phyloP scores from a whole-genome alignment of 371 early-diverging fungal genomes.

The Mucor plumbeus region DNA sequence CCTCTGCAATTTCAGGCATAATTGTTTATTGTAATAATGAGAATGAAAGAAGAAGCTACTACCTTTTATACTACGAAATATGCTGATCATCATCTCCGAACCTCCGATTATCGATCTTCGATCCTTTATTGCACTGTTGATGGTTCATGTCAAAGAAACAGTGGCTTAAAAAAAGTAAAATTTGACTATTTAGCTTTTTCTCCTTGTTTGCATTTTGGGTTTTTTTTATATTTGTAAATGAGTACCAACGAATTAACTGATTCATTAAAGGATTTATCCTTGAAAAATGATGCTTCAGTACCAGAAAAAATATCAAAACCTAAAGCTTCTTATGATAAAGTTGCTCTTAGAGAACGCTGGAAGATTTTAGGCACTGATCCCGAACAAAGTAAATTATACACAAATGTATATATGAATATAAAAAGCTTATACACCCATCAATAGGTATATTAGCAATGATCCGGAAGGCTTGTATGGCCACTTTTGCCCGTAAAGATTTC shows the following conservation, averaged over 20 bases:
- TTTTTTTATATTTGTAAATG: background rate
- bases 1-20: constrained; percentile 48
- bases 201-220: background rate
- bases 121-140: too few relatives aligned
- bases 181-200: background rate
- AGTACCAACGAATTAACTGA: constrained; percentile 10
- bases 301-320: constrained; percentile 5
- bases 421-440: background rate
- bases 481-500: constrained; percentile 68
- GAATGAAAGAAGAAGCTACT: background rate
- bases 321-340: constrained; percentile 34
- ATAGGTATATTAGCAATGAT: constrained; percentile 72
- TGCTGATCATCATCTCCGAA: constrained; percentile 2
- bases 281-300: background rate
- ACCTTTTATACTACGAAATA: background rate
- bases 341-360: constrained; percentile 40
- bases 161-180: background rate
- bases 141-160: background rate
- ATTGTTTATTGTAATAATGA: background rate
- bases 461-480: constrained; percentile 65
- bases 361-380: constrained; percentile 53
- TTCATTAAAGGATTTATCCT: constrained; percentile 13
- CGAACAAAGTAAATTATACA: constrained; percentile 54
- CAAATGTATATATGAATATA: background rate
- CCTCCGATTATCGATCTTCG: background rate